Conservation (phyloP, 2,329 filamentous ascomycete genomes). For the Whalleya microplaca region DNA sequence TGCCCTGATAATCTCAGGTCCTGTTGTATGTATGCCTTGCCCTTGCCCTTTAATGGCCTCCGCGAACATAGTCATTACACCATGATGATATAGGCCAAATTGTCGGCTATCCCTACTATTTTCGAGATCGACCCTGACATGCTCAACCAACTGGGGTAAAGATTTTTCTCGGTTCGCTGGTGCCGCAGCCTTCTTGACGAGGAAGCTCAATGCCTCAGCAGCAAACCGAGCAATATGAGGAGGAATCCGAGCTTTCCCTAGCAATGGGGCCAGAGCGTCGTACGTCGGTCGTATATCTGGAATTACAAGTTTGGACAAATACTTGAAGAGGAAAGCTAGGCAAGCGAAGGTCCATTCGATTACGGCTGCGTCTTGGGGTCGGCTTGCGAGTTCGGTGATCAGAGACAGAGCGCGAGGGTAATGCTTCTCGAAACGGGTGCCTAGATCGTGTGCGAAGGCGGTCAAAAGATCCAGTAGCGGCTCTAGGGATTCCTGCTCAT, state of each 20-base stretch:
- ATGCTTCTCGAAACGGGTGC: constrained; percentile 83
- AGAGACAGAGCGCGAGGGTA: constrained; percentile 76
- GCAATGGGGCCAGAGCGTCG: constrained; percentile 78
- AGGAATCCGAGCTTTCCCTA: constrained; percentile 82
- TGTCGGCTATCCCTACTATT: constrained; percentile 57
- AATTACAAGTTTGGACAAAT: constrained; percentile 84
- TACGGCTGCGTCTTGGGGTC: constrained; percentile 79
- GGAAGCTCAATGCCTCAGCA: constrained; percentile 91
- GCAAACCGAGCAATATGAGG: constrained; percentile 89
- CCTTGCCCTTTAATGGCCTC: constrained; percentile 74
- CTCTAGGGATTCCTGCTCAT: constrained; percentile 80
- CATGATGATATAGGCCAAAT: constrained; percentile 76
- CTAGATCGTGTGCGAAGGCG: constrained; percentile 93
- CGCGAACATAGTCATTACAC: constrained; percentile 88
- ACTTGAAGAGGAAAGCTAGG: constrained; percentile 96
- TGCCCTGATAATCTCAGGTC: constrained; percentile 54
- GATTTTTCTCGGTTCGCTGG: constrained; percentile 76
- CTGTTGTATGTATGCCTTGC: constrained; percentile 62
- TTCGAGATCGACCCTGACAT: constrained; percentile 71
- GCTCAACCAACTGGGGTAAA: constrained; percentile 70
- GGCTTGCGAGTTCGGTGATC: constrained; percentile 77
- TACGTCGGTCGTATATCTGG: constrained; percentile 85
- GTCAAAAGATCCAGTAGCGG: constrained; percentile 86
- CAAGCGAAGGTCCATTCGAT: constrained; percentile 97
- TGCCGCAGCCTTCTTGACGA: constrained; percentile 85